Conservation (phyloP, 2,329 filamentous ascomycete genomes). For the Colletotrichum plurivorum region DNA sequence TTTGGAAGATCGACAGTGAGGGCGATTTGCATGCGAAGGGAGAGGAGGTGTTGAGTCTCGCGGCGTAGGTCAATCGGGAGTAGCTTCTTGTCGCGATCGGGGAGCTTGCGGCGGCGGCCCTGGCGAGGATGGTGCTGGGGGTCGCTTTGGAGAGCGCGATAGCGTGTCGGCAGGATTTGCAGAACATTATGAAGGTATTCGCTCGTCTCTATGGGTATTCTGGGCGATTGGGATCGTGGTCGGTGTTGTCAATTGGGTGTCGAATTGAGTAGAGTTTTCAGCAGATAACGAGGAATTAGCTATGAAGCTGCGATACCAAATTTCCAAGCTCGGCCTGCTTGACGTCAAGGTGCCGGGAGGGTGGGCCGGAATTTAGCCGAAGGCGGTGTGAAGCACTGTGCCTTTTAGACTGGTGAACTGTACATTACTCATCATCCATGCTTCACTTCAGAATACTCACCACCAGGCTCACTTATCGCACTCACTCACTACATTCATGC, state of each 20-base stretch:
- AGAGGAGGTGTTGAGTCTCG: not conserved
- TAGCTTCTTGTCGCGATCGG: constrained; percentile 56
- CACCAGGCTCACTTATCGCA: not conserved
- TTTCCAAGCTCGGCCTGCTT: constrained; percentile 34
- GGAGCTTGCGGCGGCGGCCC: constrained; percentile 52
- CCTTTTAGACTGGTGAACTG: not conserved
- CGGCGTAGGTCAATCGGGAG: not conserved
- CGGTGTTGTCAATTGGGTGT: not conserved
- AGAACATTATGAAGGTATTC: constrained; percentile 32
- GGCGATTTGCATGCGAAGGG: not conserved
- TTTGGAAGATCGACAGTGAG: not conserved
- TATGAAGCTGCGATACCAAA: constrained; percentile 19
- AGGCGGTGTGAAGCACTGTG: not conserved
- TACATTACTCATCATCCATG: constrained; percentile 1
- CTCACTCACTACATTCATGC: not conserved
- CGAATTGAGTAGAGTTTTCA: not conserved
- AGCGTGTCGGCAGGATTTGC: constrained; percentile 40
- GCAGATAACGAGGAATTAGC: not conserved
- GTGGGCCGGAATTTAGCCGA: constrained; percentile 11
- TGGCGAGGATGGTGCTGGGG: constrained; percentile 9
- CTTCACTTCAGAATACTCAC: constrained; percentile 7
- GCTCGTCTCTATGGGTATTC: not conserved
- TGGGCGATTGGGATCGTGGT: too few relatives aligned
- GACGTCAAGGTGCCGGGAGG: constrained; percentile 11
- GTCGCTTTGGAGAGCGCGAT: constrained; percentile 30